These are phyloP conservation scores for Umbilicus rupestris DNA, from an alignment of 164 flowering plant species.

Conservation along the genomic window DNA sequence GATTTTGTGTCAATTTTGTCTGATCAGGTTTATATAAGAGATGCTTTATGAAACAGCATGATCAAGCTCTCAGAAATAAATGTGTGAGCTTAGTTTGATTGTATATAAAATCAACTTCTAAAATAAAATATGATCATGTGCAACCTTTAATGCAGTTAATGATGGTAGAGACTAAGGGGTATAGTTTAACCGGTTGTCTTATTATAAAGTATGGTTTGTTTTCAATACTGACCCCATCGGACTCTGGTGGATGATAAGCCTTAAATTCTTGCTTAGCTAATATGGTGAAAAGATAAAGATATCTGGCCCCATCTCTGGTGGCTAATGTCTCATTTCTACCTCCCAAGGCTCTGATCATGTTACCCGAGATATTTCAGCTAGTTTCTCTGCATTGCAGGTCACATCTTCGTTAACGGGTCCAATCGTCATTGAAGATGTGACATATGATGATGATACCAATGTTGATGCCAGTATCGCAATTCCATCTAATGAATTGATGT, in stretches of 20 bases:
- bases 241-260: not conserved
- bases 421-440: constrained; percentile 76
- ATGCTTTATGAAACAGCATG: not conserved
- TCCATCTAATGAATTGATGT: constrained; percentile 37
- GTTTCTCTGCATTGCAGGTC: constrained; percentile 32
- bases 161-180: not conserved
- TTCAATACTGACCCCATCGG: not conserved
- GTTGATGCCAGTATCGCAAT: constrained; percentile 20
- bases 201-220: not conserved
- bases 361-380: not conserved
- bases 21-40: not conserved
- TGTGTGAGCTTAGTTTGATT: not conserved
- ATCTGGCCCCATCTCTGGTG: not conserved
- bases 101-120: not conserved
- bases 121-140: not conserved
- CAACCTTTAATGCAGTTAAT: too few relatives aligned
- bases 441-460: constrained; percentile 49
- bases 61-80: not conserved
- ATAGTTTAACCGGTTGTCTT: not conserved
- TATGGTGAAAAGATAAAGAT: too few relatives aligned
- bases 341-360: not conserved
- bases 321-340: not conserved
- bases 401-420: constrained; percentile 68
- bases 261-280: too few relatives aligned
- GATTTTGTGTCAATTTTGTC: not conserved